Conservation (phyloP, 2,329 filamentous ascomycete genomes). For the Colletotrichum nymphaeae region DNA sequence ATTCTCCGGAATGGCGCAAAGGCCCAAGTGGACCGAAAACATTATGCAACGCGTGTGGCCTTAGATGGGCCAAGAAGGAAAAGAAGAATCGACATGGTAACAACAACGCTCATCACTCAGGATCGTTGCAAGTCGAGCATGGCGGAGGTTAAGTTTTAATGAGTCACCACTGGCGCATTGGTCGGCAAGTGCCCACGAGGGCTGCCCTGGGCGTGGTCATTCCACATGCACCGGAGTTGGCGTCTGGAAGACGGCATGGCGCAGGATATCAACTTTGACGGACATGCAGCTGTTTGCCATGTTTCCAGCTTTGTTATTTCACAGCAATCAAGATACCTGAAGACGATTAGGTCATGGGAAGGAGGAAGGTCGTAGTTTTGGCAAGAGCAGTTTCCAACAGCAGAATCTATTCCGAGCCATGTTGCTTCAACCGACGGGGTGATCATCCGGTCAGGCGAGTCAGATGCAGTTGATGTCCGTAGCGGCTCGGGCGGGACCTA, state of each 20-base stretch:
- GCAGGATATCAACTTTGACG: constrained; percentile 21
- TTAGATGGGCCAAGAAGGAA: constrained; percentile 82
- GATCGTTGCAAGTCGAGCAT: constrained; percentile 30
- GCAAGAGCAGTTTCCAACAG: constrained; percentile 12
- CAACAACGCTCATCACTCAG: constrained; percentile 13
- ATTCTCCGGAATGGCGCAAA: constrained; percentile 95
- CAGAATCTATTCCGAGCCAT: constrained; percentile 31
- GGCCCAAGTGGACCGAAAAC: constrained; percentile 94
- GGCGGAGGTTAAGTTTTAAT: constrained; percentile 14
- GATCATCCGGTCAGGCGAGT: constrained; percentile 5
- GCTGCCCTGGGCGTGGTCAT: background rate
- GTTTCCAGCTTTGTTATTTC: constrained; percentile 15
- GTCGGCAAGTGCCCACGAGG: background rate
- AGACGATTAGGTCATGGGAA: constrained; percentile 21
- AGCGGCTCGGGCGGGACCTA: constrained; percentile 11
- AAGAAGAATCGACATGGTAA: constrained; percentile 68
- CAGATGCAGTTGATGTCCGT: background rate
- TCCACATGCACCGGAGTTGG: constrained; percentile 7
- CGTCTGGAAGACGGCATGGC: constrained; percentile 25
- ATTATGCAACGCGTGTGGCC: constrained; percentile 92
- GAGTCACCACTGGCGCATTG: constrained; percentile 17
- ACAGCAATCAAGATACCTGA: constrained; percentile 35
- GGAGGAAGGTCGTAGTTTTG: constrained; percentile 4
- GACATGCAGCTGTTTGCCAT: constrained; percentile 26
- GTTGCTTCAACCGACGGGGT: constrained; percentile 16